A percentile compares a stretch with the other conserved stretches of the same genome.
Evolutionary conservation across 495 filamentous ascomycete species (phyloP).

Genomic region (Tuber microsphaerosporum): DNA sequence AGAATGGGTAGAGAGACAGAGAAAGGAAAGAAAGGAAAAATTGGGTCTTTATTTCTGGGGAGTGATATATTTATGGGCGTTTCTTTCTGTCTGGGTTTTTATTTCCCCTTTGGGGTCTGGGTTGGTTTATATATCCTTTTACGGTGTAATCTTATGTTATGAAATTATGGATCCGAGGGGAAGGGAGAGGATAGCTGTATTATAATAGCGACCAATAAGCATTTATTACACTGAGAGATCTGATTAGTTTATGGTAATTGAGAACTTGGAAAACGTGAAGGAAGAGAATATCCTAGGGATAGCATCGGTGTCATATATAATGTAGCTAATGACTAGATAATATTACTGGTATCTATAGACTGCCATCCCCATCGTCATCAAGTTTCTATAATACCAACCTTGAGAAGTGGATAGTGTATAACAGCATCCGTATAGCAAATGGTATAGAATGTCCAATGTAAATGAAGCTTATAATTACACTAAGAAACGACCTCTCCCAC

Average conservation of each 20-base stretch:
- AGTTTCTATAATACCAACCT: not conserved
- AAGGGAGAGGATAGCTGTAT: not conserved
- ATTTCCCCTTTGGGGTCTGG: not conserved
- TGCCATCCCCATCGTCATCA: not conserved
- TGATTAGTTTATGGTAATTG: not conserved
- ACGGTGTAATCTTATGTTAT: not conserved
- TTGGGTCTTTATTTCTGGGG: not conserved
- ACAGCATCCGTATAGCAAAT: not conserved
- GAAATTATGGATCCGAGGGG: not conserved
- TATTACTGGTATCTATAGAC: not conserved
- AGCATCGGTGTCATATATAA: not conserved
- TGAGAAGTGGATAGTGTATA: not conserved
- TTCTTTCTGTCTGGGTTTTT: not conserved
- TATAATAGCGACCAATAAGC: not conserved
- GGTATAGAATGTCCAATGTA: not conserved
- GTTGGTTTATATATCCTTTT: not conserved
- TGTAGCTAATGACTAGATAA: not conserved
- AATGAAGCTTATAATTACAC: conserved; percentile 19
- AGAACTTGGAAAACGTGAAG: not conserved
- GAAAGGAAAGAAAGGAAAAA: not conserved
- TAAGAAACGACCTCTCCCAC: not conserved
- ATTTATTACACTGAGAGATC: not conserved
- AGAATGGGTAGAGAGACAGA: not conserved
- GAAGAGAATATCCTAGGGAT: not conserved
- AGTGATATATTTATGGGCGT: not conserved